A percentile compares a stretch with the other conserved stretches of the same genome.
Evolutionary conservation across 768 basidiomycete species (phyloP).

Genomic region (Dacryopinax primogenitus): DNA sequence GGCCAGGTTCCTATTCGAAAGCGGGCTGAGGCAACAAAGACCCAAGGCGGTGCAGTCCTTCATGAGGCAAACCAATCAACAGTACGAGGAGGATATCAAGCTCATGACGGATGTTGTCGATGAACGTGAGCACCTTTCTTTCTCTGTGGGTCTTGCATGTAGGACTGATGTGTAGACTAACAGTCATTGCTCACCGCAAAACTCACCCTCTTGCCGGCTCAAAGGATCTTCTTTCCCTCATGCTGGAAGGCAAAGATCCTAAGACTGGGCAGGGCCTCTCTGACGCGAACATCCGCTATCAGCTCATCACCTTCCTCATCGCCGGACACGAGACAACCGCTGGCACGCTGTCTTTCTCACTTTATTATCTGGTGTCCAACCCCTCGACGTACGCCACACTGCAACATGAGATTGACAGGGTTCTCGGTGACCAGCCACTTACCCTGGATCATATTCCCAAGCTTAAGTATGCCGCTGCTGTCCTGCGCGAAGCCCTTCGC

Average conservation of each 20-base stretch:
- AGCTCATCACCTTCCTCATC: constrained; percentile 40
- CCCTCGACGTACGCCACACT: constrained; percentile 35
- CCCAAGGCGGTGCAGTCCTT: constrained; percentile 29
- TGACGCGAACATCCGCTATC: constrained; percentile 33
- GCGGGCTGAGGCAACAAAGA: constrained; percentile 28
- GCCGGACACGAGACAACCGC: constrained; percentile 36
- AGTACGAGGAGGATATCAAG: constrained; percentile 34
- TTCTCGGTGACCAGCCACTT: constrained; percentile 30
- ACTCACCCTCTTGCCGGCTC: constrained; percentile 30
- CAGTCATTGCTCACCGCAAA: constrained; percentile 33
- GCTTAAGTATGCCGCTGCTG: constrained; percentile 34
- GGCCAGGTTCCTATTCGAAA: constrained; percentile 32
- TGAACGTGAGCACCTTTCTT: constrained; percentile 25
- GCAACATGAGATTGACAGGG: constrained; percentile 37
- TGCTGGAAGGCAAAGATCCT: constrained; percentile 36
- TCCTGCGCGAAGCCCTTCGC: constrained; percentile 29
- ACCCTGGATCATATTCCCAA: constrained; percentile 33
- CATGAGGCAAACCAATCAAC: constrained; percentile 28
- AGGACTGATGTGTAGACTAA: neutral
- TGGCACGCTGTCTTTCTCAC: constrained; percentile 32
- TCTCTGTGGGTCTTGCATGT: neutral
- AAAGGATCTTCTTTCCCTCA: constrained; percentile 36
- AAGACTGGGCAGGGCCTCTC: constrained; percentile 34
- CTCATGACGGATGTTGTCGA: constrained; percentile 34
- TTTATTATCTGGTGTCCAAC: constrained; percentile 36